Evolutionary conservation across 1,139 yeast genomes (phyloP), one percentile per base, ranked within the genome.

Genomic region (Yamadazyma jaroonii): DNA sequence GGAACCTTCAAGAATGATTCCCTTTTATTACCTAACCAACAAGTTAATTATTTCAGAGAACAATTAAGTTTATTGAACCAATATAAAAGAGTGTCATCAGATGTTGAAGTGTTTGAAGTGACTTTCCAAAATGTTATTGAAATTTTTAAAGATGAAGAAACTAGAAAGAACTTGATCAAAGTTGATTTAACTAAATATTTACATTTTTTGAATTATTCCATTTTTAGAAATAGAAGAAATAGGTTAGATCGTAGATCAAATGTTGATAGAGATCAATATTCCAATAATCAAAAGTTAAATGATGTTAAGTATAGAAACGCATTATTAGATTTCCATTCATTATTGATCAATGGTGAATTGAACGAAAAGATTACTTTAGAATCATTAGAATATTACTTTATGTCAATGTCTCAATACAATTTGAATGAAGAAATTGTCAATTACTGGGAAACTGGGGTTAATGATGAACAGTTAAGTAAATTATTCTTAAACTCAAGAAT

Each of bases 401-500:
- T 50, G 44, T 59, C 66, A 40, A 62, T 65, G 69, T 54, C 49
- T 26, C 74, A 68, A 47, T 67, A 57, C 47, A 58, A 56, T 39
- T 54, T 63, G 38, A 51, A 59, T 38, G 49, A 59, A 8, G 74
- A 69, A 44, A 56, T 65, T 50, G 52, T 69, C 32, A 59, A 56
- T 40, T 52, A 64, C 38, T 71, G 77, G 77, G 77, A 71, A 50
- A 48, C 50, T 20, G 75, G 75, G 6, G 69, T 70, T 33, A 63
- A 60, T 43, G 62, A 62, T 43, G 48, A 48, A 2, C 53, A 55
- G n/a, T 49, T 47, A 17, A 64, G 65, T 20, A 41, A 49, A 13
- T 40, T 61, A 24, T 70, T 57, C 50, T 65, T 58, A 58, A 68
- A 68, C 50, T 85, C 80, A 44, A 67, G 67, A 43, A 84, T 84